Base-by-base conservation (phyloP, 2,329 filamentous ascomycete genomes). In the Chaetomiaceae sp. region DNA sequence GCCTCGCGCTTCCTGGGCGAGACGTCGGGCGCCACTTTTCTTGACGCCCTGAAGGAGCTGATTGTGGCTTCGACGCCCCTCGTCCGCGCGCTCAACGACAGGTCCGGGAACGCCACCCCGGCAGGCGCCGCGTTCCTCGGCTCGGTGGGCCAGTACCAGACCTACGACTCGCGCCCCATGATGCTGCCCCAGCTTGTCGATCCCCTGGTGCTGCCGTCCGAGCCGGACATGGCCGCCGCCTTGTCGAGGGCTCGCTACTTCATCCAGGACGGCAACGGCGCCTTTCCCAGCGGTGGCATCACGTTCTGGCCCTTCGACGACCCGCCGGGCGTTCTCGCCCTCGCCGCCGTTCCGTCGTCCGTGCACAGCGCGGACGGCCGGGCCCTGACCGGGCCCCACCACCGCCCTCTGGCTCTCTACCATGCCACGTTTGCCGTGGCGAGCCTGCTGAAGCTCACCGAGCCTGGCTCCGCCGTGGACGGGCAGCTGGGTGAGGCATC, bases 21-120 rank as follows among this genome's bases (percentile, higher is more conserved):
- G 54, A 74, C 72, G 7, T 74, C 72, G 18, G 72, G 71, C 14
- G 70, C 71, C 10, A 72, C 68, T 1, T 75, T 75, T 43, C 65
- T 75, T 5, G 72, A 76, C 47, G 61, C 69, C 15, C 57, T 76
- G 34, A 75, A 75, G 50, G 66, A 67, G 41, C 69, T 75, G 48
- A 71, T 76, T 60, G 58, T 59, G 32, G 66, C 65, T 1, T 42
- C 47, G 14, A 49, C 39, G 18, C 53, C 55, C 6, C 17, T 47
- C 39, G 48, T 36, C 35, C 29, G 37, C 29, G 50, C 35, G 41
- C 35, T 46, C 35, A 39, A 48, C 17, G 29, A 34, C 11, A 30
- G 27, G 4, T 11, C 38, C 4, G n/a, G n/a, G n/a, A n/a, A 15
- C 4, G 33, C 47, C 24, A 20, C 38, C 19, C 14, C 35, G 3